Base-by-base conservation (phyloP, 768 basidiomycete species). In the Suillus tomentosus region DNA sequence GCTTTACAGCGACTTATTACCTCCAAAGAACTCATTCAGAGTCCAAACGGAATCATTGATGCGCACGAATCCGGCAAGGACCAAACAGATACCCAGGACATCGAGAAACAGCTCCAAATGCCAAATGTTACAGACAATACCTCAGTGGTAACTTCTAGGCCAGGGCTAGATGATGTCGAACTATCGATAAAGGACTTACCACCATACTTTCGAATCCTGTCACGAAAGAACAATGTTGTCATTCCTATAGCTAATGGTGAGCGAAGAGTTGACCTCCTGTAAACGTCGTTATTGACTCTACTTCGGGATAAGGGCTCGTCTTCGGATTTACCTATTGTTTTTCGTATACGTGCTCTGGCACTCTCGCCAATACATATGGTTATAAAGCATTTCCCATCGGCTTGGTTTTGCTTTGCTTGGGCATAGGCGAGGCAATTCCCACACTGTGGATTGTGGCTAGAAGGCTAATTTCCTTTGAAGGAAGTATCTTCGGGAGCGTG, bases 381-480 rank as follows among this genome's bases (percentile, higher is more conserved):
- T 94, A 89, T 73, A 79, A 84, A 51, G 79, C 94, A 0, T 77
- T 95, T 5, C 79, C 86, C 53, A 85, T 91, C 57, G 95, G 95
- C 5, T 74, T 95, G 34, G 85, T 94, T 10, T 83, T 95, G 5
- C 82, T 97, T 8, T 76, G 89, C 0, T 90, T 87, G 68, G 94
- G 94, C 54, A 67, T 84, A 19, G 90, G 90, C 87, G 62, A 42
- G 81, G 39, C 5, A 14, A 70, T 51, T 10, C 64, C 6, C n/a
- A 2, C 59, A 42, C 14, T 11, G 9, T 19, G 31, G 24, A 48
- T 61, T 55, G n/a, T 31, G 15, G 13, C 45, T n/a, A 60, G 24
- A 36, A 5, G 42, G 27, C 22, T 22, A 40, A 62, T 5, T 31
- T 39, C 31, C 15, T 14, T 50, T 51, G 17, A 45, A 76, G 86